Evolutionary conservation across 1,284 basidiomycete species (phyloP), one percentile per base, ranked within the genome.

Genomic region (Entoloma clypeatum): DNA sequence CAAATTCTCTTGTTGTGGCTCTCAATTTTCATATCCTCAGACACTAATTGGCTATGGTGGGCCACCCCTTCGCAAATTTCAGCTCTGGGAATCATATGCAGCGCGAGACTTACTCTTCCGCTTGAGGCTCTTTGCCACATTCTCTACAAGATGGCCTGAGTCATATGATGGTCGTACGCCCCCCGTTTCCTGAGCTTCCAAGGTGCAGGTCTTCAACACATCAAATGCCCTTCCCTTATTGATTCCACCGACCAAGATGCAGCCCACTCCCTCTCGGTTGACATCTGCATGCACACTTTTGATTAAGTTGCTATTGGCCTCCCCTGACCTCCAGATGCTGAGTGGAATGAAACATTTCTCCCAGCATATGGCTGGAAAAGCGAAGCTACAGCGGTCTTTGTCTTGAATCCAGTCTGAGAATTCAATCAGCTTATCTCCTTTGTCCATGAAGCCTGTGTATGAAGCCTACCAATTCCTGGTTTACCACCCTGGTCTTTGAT

Each of bases 401-500:
- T 43, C 24, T 2, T 38, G 24, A 0, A 43, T 19, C 36, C 36
- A 43, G 18, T 43, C 36, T 43, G n/a, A n/a, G n/a, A n/a, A n/a
- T n/a, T n/a, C n/a, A n/a, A n/a, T n/a, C n/a, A n/a, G n/a, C n/a
- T n/a, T n/a, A n/a, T n/a, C n/a, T n/a, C n/a, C n/a, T n/a, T n/a
- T n/a, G n/a, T n/a, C n/a, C 28, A 42, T 43, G 43, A 30, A 28
- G 7, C 18, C 42, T 23, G 23, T 39, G 7, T 10, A 28, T 4
- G 8, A 32, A 18, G 17, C 39, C 39, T 18, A 52, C 44, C 45
- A 17, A 22, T 38, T 24, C 42, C 48, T 13, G 46, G 41, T 32
- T 54, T 57, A 1, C 50, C 51, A 7, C 53, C 55, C 16, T 42
- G 11, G 0, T 18, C 18, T 28, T 16, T 11, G 32, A 55, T 55